Evolutionary conservation across 2,329 filamentous ascomycete species (phyloP).

Genomic region (Cladorrhinum sp.): DNA sequence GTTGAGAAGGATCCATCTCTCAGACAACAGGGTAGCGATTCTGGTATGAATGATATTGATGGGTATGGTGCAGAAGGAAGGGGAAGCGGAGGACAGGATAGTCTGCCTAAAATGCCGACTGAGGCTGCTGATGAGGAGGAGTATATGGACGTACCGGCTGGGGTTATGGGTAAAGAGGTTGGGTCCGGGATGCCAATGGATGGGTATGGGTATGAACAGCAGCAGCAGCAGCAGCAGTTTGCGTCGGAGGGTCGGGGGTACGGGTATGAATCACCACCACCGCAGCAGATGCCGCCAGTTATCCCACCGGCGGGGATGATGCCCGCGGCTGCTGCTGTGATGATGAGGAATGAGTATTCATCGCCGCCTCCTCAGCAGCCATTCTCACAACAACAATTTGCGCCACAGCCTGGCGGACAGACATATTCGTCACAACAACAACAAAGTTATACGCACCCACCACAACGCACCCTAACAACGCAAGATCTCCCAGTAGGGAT

Average conservation of each 20-base stretch:
- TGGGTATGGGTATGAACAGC: neutral
- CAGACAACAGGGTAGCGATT: too few relatives aligned
- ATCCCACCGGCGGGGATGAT: neutral
- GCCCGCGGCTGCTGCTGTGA: too few relatives aligned
- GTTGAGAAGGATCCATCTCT: neutral
- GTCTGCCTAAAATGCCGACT: neutral
- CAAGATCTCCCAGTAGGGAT: neutral
- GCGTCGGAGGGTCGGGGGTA: conserved; percentile 2
- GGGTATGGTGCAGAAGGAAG: neutral
- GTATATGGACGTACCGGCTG: neutral
- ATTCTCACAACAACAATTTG: conserved; percentile 1
- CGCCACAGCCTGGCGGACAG: neutral
- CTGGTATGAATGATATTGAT: neutral
- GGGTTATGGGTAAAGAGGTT: neutral
- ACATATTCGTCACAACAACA: neutral
- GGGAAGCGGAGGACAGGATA: neutral
- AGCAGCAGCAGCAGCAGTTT: neutral
- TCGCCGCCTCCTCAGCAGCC: neutral
- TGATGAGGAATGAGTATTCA: too few relatives aligned
- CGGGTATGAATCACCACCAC: neutral
- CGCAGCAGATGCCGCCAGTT: neutral
- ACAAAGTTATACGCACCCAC: neutral
- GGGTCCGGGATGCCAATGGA: neutral
- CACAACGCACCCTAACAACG: neutral
- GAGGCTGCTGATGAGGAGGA: neutral